These are phyloP conservation scores for Castanopsis chinensis DNA, from an alignment of 306 rosid genomes.

Conservation along the genomic window DNA sequence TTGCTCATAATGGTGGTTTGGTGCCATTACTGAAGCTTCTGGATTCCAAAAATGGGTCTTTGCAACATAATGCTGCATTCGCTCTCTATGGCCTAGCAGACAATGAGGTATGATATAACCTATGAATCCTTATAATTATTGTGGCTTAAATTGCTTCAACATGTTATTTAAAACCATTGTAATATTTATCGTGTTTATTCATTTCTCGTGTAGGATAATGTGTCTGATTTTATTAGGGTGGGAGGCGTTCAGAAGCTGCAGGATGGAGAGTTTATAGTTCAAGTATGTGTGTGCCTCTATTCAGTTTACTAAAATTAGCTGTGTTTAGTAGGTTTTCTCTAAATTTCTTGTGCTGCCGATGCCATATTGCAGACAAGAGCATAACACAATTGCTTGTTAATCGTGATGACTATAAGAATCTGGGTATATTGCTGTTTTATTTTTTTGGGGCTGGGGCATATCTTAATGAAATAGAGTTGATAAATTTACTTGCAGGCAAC, in stretches of 20 bases:
- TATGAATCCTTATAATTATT: constrained; percentile 14
- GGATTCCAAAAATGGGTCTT: constrained; percentile 95
- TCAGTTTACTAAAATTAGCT: not conserved
- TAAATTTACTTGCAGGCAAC: constrained; percentile 68
- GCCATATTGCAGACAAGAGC: constrained; percentile 7
- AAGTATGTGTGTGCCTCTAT: constrained; percentile 49
- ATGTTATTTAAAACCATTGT: constrained; percentile 25
- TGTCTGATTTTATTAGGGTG: constrained; percentile 92
- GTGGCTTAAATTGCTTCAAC: constrained; percentile 17
- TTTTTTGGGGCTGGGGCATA: not conserved
- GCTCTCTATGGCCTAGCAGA: constrained; percentile 98
- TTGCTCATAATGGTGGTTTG: constrained; percentile 93
- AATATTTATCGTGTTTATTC: constrained; percentile 30
- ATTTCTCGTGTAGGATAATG: constrained; percentile 74
- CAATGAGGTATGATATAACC: constrained; percentile 65
- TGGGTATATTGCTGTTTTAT: not conserved
- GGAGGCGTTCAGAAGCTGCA: constrained; percentile 95
- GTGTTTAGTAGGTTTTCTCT: constrained; percentile 15
- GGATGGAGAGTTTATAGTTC: constrained; percentile 98
- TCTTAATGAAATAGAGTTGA: constrained; percentile 21
- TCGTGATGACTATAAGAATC: constrained; percentile 1
- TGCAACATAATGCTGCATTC: constrained; percentile 99
- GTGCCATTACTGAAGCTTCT: constrained; percentile 90
- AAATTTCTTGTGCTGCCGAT: constrained; percentile 16
- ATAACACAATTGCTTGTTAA: not conserved